phyloP scores from a whole-genome alignment of 2,329 filamentous ascomycete genomes.

The Kalaharituber pfeilii region DNA sequence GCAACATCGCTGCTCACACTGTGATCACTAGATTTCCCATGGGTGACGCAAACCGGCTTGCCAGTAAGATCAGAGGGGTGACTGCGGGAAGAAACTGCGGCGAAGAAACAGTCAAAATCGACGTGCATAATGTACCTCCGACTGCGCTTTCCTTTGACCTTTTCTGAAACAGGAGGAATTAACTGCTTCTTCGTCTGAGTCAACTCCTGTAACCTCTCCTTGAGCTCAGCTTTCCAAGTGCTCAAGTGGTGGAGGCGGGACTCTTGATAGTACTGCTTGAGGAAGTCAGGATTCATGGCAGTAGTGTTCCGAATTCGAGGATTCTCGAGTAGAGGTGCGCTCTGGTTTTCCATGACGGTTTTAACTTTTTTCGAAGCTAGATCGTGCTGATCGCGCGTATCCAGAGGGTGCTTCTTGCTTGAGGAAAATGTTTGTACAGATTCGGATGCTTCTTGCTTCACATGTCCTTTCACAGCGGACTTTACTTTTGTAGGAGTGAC shows the following conservation, averaged over 20 bases:
- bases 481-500: neutral
- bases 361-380: conserved; percentile 10
- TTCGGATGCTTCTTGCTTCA: neutral
- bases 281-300: conserved; percentile 78
- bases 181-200: conserved; percentile 27
- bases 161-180: conserved; percentile 15
- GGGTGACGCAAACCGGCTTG: conserved; percentile 76
- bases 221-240: conserved; percentile 72
- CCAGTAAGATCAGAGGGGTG: conserved; percentile 50
- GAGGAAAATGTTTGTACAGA: neutral
- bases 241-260: conserved; percentile 76
- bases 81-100: conserved; percentile 69
- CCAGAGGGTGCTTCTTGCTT: neutral
- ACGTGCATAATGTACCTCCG: conserved; percentile 82
- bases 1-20: conserved; percentile 65
- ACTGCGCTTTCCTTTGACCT: conserved; percentile 40
- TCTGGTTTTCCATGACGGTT: conserved; percentile 44
- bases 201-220: conserved; percentile 67
- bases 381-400: neutral
- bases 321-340: conserved; percentile 65
- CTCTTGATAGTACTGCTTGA: conserved; percentile 88
- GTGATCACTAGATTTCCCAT: conserved; percentile 36
- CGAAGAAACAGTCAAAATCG: conserved; percentile 98
- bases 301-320: conserved; percentile 76
- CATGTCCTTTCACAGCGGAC: neutral